phyloP scores from a whole-genome alignment of 805 yeast genomes.

The Vanderwaltozyma tropicalis region DNA sequence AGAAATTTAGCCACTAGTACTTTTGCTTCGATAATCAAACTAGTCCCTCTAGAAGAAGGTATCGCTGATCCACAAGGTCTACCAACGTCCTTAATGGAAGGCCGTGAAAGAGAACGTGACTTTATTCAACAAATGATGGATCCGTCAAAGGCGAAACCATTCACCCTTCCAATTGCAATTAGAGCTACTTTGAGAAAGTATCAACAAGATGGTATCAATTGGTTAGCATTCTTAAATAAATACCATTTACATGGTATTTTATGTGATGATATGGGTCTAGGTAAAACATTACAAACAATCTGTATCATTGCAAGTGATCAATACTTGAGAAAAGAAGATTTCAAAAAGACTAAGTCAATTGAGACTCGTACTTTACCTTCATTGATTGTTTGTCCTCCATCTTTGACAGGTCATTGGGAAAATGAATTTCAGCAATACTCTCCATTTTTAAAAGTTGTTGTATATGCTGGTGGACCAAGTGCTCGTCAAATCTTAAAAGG shows the following conservation, averaged over 20 bases:
- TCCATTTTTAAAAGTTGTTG: constrained; percentile 70
- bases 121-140: constrained; percentile 98
- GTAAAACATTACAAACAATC: constrained; percentile 92
- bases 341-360: constrained; percentile 41
- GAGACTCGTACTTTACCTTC: constrained; percentile 75
- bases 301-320: constrained; percentile 97
- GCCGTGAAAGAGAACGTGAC: constrained; percentile 88
- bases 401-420: constrained; percentile 98
- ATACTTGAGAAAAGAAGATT: constrained; percentile 67
- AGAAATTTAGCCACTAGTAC: constrained; percentile 88
- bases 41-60: constrained; percentile 96
- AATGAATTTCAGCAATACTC: constrained; percentile 86
- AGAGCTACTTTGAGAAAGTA: constrained; percentile 88
- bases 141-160: constrained; percentile 78
- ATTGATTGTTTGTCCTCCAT: constrained; percentile 89
- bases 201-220: constrained; percentile 97
- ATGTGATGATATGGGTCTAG: constrained; percentile 99
- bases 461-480: constrained; percentile 90
- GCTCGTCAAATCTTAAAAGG: constrained; percentile 47
- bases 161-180: constrained; percentile 80
- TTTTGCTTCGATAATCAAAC: constrained; percentile 87
- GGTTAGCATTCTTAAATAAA: constrained; percentile 91
- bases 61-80: constrained; percentile 90
- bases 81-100: constrained; percentile 72
- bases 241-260: constrained; percentile 94